Base-by-base conservation (phyloP, 2,329 filamentous ascomycete species). In the Colletotrichum sp. region DNA sequence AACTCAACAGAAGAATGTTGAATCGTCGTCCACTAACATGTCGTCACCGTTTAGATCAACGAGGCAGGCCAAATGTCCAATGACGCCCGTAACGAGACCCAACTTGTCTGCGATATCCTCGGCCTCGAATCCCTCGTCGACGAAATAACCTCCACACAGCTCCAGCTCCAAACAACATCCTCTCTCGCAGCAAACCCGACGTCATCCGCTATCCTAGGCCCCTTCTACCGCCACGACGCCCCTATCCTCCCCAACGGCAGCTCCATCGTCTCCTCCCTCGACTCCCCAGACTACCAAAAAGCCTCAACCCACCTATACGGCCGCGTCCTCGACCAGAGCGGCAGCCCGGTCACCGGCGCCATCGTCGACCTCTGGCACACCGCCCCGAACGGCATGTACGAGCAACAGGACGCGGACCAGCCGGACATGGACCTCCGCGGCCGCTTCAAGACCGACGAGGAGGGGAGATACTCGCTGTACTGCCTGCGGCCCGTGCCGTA, bases 351-450 rank as follows among this genome's bases (percentile, higher is more conserved):
- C 34, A 85, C 87, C 30, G 88, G 87, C 63, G 91, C 91, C 2
- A 85, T 88, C 21, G 85, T 93, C 26, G 92, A 93, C 80, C 87
- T 93, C 32, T 94, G 92, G 92, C 90, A 93, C 79, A 89, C 91
- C 2, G 90, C 90, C 6, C 91, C 92, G 8, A 93, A 93, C 78
- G 86, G 87, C 10, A 80, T 88, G 81, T 93, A 93, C 78, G 94
- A 95, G 85, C 93, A 95, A 84, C 94, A 96, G 84, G 94, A 96
- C 78, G 86, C 89, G 0, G 85, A 90, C 3, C 94, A 96, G 85
- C 87, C 90, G 8, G 94, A 96, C 72, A 92, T 92, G 84, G 96
- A 96, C 82, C 88, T 96, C 26, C 90, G 94, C 6, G 95, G 95
- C 8, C 91, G 92, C 62, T 95, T 96, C 81, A 89, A 86, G 67